Evolutionary conservation across 148 eudicot genomes (phyloP), one percentile per base, ranked within the genome.

Genomic region (Chenopodium berlandieri): DNA sequence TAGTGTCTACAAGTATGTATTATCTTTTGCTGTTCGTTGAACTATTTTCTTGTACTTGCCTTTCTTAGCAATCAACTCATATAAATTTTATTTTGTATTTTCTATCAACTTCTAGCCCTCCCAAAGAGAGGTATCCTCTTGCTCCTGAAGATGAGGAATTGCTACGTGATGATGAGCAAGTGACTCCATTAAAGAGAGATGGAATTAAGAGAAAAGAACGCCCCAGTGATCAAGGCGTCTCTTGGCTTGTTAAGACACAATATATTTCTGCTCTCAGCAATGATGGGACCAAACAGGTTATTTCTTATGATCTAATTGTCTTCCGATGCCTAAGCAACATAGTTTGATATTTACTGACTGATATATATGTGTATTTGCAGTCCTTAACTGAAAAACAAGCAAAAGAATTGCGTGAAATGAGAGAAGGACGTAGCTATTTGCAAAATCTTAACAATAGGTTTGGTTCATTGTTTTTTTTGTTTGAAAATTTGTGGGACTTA

Each of bases 201-300:
- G 99, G 98, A 68, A 79, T 96, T 75, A 94, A 85, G 83, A 91
- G 85, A 88, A 96, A 94, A 86, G 97, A 91, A 2, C 91, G 99
- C 54, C 99, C 99, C 23, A 91, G 94, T 73, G 97, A 96, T 86
- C 88, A 89, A 82, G 99, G 97, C 78, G 83, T 96, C 79, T 87
- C 98, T 81, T 96, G 99, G 99, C 94, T 96, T 63, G 97, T 96
- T 77, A 96, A 96, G 89, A 96, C 99, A 27, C 99, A 94, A 79
- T 96, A 96, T 82, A 94, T 96, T 30, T 96, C 99, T 85, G 93
- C 94, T 76, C 92, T 93, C 31, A 96, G 94, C 89, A 94, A 86
- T 76, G 99, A 96, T 54, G 90, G 93, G 62, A 75, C 94, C 74
- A 94, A 88, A 89, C 95, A 92, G 95, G 99, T 96, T 79, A 82